These are phyloP conservation scores for Aspergillus bridgeri DNA, from an alignment of 495 filamentous ascomycete species.

Conservation along the genomic window DNA sequence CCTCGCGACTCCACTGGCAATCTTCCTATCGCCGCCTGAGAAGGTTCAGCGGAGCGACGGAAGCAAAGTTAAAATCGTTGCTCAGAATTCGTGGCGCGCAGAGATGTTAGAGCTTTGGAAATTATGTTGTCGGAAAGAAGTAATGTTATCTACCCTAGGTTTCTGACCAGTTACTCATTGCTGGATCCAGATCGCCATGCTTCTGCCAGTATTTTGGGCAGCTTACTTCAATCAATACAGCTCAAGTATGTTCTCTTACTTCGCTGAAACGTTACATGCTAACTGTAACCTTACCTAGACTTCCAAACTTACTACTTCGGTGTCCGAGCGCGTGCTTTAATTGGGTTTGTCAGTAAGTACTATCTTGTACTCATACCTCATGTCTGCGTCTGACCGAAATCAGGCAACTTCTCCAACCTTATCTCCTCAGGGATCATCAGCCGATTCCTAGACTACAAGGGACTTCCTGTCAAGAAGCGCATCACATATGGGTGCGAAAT, in stretches of 20 bases:
- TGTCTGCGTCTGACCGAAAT: neutral
- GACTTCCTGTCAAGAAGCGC: slow-evolving; percentile 34
- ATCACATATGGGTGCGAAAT: slow-evolving; percentile 32
- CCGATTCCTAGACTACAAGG: slow-evolving; percentile 40
- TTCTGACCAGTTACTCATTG: neutral
- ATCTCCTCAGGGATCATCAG: slow-evolving; percentile 38
- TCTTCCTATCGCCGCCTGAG: slow-evolving; percentile 50
- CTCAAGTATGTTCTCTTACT: slow-evolving; percentile 19
- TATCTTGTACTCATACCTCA: neutral
- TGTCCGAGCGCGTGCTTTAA: slow-evolving; percentile 35
- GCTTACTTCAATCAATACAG: slow-evolving; percentile 39
- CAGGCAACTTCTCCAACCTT: slow-evolving; percentile 31
- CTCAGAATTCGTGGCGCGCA: slow-evolving; percentile 39
- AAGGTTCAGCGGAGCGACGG: slow-evolving; percentile 56
- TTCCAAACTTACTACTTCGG: slow-evolving; percentile 40
- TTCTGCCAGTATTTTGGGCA: slow-evolving; percentile 39
- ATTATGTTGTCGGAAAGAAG: slow-evolving; percentile 23
- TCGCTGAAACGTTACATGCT: neutral
- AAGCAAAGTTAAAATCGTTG: slow-evolving; percentile 44
- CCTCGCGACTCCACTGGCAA: slow-evolving; percentile 47
- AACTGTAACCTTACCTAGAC: slow-evolving; percentile 18
- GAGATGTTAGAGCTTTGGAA: slow-evolving; percentile 33
- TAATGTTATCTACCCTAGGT: neutral
- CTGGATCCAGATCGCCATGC: slow-evolving; percentile 21
- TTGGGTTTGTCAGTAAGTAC: slow-evolving; percentile 32